Conservation (phyloP, 2,329 filamentous ascomycete genomes). For the Scorias spongiosa region DNA sequence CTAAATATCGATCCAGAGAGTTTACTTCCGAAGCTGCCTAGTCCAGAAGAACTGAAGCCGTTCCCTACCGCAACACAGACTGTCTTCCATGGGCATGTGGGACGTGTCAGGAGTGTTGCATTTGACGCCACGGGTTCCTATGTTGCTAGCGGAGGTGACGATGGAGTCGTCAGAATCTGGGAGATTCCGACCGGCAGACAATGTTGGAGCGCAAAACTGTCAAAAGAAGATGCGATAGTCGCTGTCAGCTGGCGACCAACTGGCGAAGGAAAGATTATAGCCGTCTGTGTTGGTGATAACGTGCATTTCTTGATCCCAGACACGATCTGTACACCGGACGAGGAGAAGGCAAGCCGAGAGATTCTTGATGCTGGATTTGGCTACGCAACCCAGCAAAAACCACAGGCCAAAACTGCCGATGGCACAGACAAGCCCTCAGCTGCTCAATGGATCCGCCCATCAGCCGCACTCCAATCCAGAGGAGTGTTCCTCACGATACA, state of each 20-base stretch:
- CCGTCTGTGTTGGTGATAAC: conserved; percentile 70
- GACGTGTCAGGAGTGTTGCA: conserved; percentile 73
- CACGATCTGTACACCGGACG: conserved; percentile 52
- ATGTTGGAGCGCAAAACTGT: conserved; percentile 69
- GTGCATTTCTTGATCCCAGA: conserved; percentile 66
- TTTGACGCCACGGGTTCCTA: conserved; percentile 76
- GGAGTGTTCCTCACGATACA: conserved; percentile 70
- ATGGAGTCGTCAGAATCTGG: conserved; percentile 85
- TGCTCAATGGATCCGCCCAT: conserved; percentile 72
- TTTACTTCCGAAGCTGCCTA: conserved; percentile 80
- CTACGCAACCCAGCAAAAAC: conserved; percentile 54
- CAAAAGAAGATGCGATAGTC: conserved; percentile 64
- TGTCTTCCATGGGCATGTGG: conserved; percentile 75
- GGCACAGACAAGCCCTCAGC: conserved; percentile 53
- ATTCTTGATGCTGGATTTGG: conserved; percentile 83
- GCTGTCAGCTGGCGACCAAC: conserved; percentile 79
- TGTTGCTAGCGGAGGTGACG: conserved; percentile 84
- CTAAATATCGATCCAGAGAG: conserved; percentile 94
- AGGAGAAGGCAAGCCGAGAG: conserved; percentile 46
- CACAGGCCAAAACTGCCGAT: conserved; percentile 32
- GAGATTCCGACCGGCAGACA: conserved; percentile 73
- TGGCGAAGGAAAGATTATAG: conserved; percentile 64
- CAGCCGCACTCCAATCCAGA: conserved; percentile 54
- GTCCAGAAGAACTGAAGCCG: conserved; percentile 81
- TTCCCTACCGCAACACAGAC: conserved; percentile 86